A percentile compares a stretch with the other conserved stretches of the same genome.
Conservation (phyloP, 371 early-diverging fungal genomes). For the Saksenaea oblongispora region DNA sequence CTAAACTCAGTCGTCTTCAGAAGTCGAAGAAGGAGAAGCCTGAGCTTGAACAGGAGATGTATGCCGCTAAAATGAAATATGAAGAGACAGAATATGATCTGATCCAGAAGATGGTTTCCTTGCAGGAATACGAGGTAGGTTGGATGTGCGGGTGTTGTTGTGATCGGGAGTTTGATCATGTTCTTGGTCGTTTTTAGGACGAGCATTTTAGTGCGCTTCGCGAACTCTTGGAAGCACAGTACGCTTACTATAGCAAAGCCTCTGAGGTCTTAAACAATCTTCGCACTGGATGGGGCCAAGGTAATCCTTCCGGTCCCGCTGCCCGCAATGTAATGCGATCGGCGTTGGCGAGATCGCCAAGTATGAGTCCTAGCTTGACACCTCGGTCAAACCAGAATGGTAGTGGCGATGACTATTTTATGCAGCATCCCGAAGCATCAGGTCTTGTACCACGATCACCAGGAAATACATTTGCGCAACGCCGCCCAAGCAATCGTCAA, state of each 20-base stretch:
- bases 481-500: slow-evolving; percentile 19
- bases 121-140: slow-evolving; percentile 71
- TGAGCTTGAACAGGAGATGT: slow-evolving; percentile 87
- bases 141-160: neutral
- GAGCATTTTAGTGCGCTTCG: slow-evolving; percentile 57
- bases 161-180: neutral
- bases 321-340: slow-evolving; percentile 2
- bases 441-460: neutral
- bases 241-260: slow-evolving; percentile 48
- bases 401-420: slow-evolving; percentile 16
- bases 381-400: slow-evolving; percentile 1
- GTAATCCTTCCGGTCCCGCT: neutral
- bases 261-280: slow-evolving; percentile 41
- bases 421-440: slow-evolving; percentile 2
- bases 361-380: neutral
- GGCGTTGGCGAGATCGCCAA: slow-evolving; percentile 8
- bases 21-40: slow-evolving; percentile 90
- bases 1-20: slow-evolving; percentile 83
- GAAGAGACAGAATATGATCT: slow-evolving; percentile 83
- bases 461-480: slow-evolving; percentile 9
- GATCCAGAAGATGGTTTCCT: slow-evolving; percentile 62
- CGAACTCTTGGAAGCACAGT: slow-evolving; percentile 58
- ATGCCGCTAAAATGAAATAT: slow-evolving; percentile 87
- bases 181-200: slow-evolving; percentile 34
- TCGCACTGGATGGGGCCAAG: slow-evolving; percentile 19